A percentile compares a stretch with the other conserved stretches of the same genome.
Evolutionary conservation across 768 basidiomycete species (phyloP).

Genomic region (Tulasnella sp.): DNA sequence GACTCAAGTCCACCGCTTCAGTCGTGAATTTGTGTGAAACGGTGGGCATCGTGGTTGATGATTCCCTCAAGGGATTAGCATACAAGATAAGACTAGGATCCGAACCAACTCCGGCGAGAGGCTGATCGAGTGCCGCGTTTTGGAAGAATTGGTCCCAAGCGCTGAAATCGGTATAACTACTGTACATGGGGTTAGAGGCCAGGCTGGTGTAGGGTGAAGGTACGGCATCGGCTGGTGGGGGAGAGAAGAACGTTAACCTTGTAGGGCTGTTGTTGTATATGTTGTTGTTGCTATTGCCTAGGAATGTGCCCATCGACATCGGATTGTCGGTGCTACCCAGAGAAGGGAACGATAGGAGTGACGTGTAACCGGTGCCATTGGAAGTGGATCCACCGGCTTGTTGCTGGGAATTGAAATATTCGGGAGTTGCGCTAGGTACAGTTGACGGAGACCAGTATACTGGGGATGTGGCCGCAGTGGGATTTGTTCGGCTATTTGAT

Average conservation of each 20-base stretch:
- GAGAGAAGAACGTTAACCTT: slow-evolving; percentile 26
- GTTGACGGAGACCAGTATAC: slow-evolving; percentile 19
- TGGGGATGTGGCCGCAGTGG: slow-evolving; percentile 23
- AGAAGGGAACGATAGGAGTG: slow-evolving; percentile 20
- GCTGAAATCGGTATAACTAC: slow-evolving; percentile 45
- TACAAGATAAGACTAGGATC: neutral
- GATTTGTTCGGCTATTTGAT: slow-evolving; percentile 21
- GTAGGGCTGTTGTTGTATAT: slow-evolving; percentile 7
- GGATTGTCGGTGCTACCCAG: slow-evolving; percentile 7
- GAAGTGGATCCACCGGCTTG: slow-evolving; percentile 16
- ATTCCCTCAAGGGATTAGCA: neutral
- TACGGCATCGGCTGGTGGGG: neutral
- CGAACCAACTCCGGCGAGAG: neutral
- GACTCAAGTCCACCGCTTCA: neutral
- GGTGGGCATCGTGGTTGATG: neutral
- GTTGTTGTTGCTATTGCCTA: slow-evolving; percentile 10
- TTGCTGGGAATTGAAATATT: neutral
- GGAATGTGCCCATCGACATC: neutral
- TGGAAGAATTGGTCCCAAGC: slow-evolving; percentile 19
- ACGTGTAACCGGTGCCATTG: slow-evolving; percentile 20
- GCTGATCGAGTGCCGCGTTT: slow-evolving; percentile 1
- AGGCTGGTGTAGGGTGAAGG: slow-evolving; percentile 59
- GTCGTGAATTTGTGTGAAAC: neutral
- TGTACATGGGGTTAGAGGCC: slow-evolving; percentile 75
- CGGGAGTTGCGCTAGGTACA: slow-evolving; percentile 17